phyloP scores from a whole-genome alignment of 1,284 basidiomycete species.

The Cerrena zonata region DNA sequence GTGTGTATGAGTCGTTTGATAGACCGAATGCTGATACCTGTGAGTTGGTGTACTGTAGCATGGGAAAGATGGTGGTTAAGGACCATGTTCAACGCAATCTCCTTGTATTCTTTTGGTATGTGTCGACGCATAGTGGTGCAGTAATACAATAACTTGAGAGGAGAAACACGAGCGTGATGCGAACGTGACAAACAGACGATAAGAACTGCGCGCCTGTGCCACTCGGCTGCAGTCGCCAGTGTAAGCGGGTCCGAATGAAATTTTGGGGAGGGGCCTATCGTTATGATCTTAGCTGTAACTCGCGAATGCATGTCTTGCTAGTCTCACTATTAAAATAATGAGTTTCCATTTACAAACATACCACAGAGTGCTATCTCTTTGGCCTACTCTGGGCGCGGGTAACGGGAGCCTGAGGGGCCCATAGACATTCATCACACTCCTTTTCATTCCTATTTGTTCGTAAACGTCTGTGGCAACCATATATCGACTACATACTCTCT shows the following conservation, averaged over 20 bases:
- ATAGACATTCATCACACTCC: too few species aligned
- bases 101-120: background rate
- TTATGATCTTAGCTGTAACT: background rate
- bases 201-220: background rate
- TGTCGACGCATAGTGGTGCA: background rate
- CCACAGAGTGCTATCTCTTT: too few species aligned
- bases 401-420: too few species aligned
- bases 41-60: background rate
- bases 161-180: background rate
- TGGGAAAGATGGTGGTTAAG: background rate
- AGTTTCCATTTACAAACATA: too few species aligned
- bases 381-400: too few species aligned
- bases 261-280: background rate
- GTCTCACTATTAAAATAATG: too few species aligned
- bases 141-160: background rate
- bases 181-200: background rate
- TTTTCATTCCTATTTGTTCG: too few species aligned
- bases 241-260: background rate
- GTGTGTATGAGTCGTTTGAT: conserved; percentile 2
- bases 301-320: too few species aligned
- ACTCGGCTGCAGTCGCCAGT: background rate
- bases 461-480: too few species aligned
- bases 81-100: background rate
- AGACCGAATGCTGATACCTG: conserved; percentile 1
- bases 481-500: too few species aligned